Conservation (phyloP, 2,329 filamentous ascomycete species). For the Fusarium ambrosium region DNA sequence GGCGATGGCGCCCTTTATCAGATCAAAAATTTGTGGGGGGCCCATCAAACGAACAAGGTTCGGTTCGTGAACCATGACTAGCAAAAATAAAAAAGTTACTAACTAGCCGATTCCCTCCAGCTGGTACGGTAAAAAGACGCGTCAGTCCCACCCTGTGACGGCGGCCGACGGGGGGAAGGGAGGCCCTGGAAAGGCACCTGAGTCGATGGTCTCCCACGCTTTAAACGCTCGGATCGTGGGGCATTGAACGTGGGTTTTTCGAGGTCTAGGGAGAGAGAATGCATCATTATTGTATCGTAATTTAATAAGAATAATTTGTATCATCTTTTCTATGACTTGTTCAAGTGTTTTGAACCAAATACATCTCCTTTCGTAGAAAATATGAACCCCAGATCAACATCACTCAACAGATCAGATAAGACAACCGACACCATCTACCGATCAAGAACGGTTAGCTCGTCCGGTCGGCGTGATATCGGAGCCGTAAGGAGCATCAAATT, state of each 20-base stretch:
- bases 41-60: neutral
- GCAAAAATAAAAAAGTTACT: neutral
- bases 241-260: neutral
- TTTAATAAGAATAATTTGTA: neutral
- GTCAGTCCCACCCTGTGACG: constrained; percentile 17
- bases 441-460: constrained; percentile 4
- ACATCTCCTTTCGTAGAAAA: neutral
- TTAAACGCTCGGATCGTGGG: neutral
- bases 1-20: constrained; percentile 38
- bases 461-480: constrained; percentile 19
- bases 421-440: neutral
- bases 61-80: neutral
- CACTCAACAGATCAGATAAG: neutral
- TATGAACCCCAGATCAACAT: neutral
- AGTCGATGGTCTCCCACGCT: neutral
- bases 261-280: neutral
- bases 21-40: constrained; percentile 38
- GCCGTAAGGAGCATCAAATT: neutral
- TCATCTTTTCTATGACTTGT: neutral
- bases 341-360: neutral
- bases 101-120: constrained; percentile 8
- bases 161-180: neutral
- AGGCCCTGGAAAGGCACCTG: neutral
- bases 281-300: neutral
- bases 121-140: constrained; percentile 3